These are phyloP conservation scores for Alloteropsis angusta DNA, from an alignment of 202 grass and related monocot genomes.

Conservation along the genomic window DNA sequence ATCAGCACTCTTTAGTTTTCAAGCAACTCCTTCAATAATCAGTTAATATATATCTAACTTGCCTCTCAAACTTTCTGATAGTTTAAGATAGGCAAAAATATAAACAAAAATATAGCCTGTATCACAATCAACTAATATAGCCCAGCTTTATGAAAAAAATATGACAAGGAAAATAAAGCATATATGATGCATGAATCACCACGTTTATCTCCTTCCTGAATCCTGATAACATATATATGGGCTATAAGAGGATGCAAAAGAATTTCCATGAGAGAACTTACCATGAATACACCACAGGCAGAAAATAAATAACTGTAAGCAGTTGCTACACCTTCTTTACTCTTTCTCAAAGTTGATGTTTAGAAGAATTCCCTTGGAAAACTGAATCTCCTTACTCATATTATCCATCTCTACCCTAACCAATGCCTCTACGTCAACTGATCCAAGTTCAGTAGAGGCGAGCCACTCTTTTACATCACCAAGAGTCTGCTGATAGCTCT, in stretches of 20 bases:
- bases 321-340: neutral
- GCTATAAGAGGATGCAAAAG: neutral
- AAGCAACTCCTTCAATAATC: neutral
- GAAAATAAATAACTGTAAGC: conserved; percentile 17
- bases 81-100: conserved; percentile 1
- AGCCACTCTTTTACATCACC: conserved; percentile 25
- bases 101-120: neutral
- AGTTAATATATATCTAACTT: neutral
- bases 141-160: neutral
- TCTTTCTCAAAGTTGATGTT: conserved; percentile 32
- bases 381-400: conserved; percentile 24
- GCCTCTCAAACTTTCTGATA: conserved; percentile 1
- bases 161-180: neutral
- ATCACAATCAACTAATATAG: neutral
- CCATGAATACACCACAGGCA: neutral
- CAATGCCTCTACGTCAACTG: conserved; percentile 31
- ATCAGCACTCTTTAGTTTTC: conserved; percentile 4
- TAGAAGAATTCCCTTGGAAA: conserved; percentile 35
- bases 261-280: conserved; percentile 2
- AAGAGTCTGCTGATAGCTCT: conserved; percentile 24
- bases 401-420: conserved; percentile 46
- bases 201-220: neutral
- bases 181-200: neutral
- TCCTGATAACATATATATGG: conserved; percentile 24
- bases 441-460: conserved; percentile 14